These are phyloP conservation scores for Reticulascus tulasneorum DNA, from an alignment of 2,329 filamentous ascomycete species.

Conservation along the genomic window DNA sequence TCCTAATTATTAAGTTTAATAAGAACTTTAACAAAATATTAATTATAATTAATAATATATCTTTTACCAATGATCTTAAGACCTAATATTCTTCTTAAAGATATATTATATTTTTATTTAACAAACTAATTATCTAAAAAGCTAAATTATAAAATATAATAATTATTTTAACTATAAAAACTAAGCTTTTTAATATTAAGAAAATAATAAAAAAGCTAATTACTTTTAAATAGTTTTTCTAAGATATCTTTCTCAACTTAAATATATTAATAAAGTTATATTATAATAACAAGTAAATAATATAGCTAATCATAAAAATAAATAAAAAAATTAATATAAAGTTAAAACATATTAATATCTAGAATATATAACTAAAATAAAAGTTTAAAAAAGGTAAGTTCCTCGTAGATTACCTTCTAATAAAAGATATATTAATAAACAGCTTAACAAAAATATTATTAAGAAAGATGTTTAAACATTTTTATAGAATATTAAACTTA, in stretches of 20 bases:
- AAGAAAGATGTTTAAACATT: no score
- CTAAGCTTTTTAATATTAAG: background rate
- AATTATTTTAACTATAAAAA: background rate
- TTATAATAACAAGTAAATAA: background rate
- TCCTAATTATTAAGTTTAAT: no score
- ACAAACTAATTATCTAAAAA: background rate
- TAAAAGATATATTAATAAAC: no score
- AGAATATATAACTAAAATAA: no score
- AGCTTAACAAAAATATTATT: no score
- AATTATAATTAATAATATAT: background rate
- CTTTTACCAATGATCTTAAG: conserved; percentile 1
- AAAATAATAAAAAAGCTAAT: background rate
- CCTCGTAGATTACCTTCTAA: no score
- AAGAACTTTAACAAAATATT: no score
- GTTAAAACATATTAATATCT: no score
- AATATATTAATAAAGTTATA: background rate
- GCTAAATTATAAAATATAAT: background rate
- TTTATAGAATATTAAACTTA: no score
- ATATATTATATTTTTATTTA: conserved; percentile 4
- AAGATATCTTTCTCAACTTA: background rate
- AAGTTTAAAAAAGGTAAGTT: no score
- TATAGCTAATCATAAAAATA: background rate
- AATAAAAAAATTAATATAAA: no score
- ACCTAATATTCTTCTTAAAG: background rate
- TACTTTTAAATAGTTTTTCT: background rate